Evolutionary conservation across 148 eudicot genomes (phyloP).

Genomic region (Rhododendron simsii): DNA sequence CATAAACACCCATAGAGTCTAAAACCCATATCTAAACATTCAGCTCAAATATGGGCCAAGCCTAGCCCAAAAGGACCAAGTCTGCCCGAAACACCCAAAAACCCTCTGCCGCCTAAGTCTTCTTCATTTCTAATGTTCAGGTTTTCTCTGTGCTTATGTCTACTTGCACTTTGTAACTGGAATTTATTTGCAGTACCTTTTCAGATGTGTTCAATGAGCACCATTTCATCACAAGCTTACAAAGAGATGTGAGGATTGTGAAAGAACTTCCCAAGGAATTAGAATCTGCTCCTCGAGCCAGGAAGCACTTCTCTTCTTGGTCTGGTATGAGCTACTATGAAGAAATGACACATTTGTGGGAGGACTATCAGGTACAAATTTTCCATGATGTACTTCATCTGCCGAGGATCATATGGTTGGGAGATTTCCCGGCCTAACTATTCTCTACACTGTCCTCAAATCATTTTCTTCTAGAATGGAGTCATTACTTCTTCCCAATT

Average conservation of each 20-base stretch:
- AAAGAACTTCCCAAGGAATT: slow-evolving; percentile 70
- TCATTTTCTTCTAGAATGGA: not conserved
- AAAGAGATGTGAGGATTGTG: slow-evolving; percentile 64
- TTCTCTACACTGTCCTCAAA: not conserved
- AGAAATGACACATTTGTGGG: slow-evolving; percentile 73
- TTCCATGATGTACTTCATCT: not conserved
- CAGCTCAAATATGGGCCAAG: too few species aligned
- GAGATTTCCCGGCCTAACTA: not conserved
- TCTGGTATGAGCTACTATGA: slow-evolving; percentile 75
- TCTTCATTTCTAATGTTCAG: not conserved
- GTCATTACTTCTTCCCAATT: not conserved
- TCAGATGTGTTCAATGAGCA: slow-evolving; percentile 73
- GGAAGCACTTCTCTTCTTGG: slow-evolving; percentile 93
- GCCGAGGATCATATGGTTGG: not conserved
- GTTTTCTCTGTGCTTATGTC: not conserved
- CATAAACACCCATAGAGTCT: too few species aligned
- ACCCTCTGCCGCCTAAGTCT: too few species aligned
- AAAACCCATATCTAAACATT: too few species aligned
- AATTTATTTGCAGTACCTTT: slow-evolving; percentile 51
- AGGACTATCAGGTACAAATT: slow-evolving; percentile 54
- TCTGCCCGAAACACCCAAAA: too few species aligned
- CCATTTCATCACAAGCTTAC: slow-evolving; percentile 61
- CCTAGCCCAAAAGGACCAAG: too few species aligned
- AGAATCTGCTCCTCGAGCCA: slow-evolving; percentile 73
- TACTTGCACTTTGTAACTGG: slow-evolving; percentile 11